Evolutionary conservation across 1,139 yeast genomes (phyloP), one percentile per base, ranked within the genome.

Genomic region (Blastobotrys indianensis): DNA sequence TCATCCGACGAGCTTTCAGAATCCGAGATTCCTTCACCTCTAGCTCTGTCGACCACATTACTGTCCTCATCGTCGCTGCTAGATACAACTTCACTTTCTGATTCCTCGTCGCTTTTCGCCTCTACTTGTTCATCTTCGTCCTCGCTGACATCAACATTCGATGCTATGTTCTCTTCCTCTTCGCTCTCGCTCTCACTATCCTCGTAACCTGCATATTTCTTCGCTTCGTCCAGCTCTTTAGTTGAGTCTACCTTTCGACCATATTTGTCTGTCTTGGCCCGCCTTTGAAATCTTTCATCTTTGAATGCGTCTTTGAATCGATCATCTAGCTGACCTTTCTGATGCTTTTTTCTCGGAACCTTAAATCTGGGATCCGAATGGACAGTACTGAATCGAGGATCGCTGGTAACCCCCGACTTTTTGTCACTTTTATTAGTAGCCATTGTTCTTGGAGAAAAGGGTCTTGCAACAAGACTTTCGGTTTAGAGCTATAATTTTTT

Each of bases 341-440:
- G 69, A 52, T 82, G 80, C 57, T 80, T 80, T 61, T 75, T 74
- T 55, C 75, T 81, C 3, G 96, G 92, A 37, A 79, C 68, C 53
- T 78, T 82, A 68, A 92, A 92, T 54, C 96, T 75, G 2, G 98
- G 97, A 65, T 94, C 98, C 55, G 76, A 79, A 58, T 84, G 88
- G 4, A 90, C 85, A 4, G 82, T 72, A 16, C 84, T 69, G 66
- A 92, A 92, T 62, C 98, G 77, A 13, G 81, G 75, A 66, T 88
- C 97, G 2, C 65, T 59, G 1, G 81, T 76, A 12, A 77, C 71
- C 7, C 25, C 25, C 1, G 76, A 70, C 42, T 43, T 45, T 41
- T 43, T 50, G n/a, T 39, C 39, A 11, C n/a, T 28, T 20, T 37
- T 42, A 17, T 37, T 20, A 4, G 25, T 20, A 20, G 7, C 25